Percentiles rank a stretch among this genome's conserved stretches.
phyloP scores from a whole-genome alignment of 768 basidiomycete genomes.

The Pulveroboletus ravenelii region DNA sequence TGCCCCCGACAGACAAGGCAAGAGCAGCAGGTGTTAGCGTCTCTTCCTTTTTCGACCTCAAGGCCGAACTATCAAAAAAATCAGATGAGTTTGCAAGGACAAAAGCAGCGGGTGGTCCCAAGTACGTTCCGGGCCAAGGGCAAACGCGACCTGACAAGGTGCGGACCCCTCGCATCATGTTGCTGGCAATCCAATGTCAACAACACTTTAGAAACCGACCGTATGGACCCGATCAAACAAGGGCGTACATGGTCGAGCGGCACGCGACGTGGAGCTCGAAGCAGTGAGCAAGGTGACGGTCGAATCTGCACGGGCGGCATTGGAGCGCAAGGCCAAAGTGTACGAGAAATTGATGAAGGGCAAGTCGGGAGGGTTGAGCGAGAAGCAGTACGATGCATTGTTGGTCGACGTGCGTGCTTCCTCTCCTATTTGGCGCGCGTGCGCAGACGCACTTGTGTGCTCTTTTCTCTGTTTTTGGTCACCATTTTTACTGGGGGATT shows the following conservation, averaged over 20 bases:
- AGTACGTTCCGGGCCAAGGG: slow-evolving; percentile 53
- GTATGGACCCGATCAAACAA: slow-evolving; percentile 75
- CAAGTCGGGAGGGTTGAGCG: slow-evolving; percentile 71
- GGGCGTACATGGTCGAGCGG: slow-evolving; percentile 60
- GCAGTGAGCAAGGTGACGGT: slow-evolving; percentile 63
- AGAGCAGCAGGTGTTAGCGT: slow-evolving; percentile 68
- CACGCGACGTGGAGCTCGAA: slow-evolving; percentile 68
- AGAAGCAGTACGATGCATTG: slow-evolving; percentile 65
- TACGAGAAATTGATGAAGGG: slow-evolving; percentile 78
- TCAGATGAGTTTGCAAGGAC: slow-evolving; percentile 60
- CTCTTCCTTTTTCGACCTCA: slow-evolving; percentile 78
- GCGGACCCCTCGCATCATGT: background rate
- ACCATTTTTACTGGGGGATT: background rate
- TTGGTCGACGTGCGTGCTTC: slow-evolving; percentile 66
- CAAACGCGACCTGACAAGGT: slow-evolving; percentile 68
- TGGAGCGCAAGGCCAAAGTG: slow-evolving; percentile 75
- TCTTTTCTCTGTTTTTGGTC: background rate
- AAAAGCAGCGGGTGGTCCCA: slow-evolving; percentile 52
- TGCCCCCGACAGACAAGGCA: slow-evolving; percentile 51
- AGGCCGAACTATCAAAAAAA: slow-evolving; percentile 47
- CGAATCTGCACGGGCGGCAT: slow-evolving; percentile 63
- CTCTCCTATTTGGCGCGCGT: background rate
- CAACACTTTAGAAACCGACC: slow-evolving; percentile 56
- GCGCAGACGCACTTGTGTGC: background rate
- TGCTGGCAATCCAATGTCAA: background rate